Conservation (phyloP, 2,329 filamentous ascomycete genomes). For the Corynespora cassiicola region DNA sequence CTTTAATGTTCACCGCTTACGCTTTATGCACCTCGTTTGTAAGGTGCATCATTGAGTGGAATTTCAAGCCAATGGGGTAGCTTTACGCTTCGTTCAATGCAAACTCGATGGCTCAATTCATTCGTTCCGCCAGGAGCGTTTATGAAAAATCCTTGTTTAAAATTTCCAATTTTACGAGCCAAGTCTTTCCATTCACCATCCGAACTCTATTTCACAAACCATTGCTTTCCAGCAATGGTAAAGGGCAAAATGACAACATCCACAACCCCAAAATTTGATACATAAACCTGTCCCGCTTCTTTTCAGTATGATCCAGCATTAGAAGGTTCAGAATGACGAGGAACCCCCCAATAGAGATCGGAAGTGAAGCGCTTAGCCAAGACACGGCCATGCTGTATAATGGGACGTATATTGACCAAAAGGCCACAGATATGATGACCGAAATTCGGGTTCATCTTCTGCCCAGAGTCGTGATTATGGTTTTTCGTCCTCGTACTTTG, state of each 20-base stretch:
- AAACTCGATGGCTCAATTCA: too few relatives aligned
- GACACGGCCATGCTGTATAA: conserved; percentile 9
- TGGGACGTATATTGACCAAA: conserved; percentile 18
- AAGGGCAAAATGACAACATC: conserved; percentile 20
- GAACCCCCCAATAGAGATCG: conserved; percentile 8
- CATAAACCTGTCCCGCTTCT: conserved; percentile 14
- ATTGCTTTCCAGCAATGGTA: conserved; percentile 15
- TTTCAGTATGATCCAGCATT: conserved; percentile 2
- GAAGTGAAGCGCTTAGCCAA: conserved; percentile 10
- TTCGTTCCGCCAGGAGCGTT: too few relatives aligned
- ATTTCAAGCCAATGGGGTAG: too few relatives aligned
- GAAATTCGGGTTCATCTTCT: conserved; percentile 13
- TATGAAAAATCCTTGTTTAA: too few relatives aligned
- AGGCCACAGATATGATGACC: conserved; percentile 12
- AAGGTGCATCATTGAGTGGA: too few relatives aligned
- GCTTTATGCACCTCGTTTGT: too few relatives aligned
- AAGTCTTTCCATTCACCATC: too few relatives aligned
- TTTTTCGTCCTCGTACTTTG: conserved; percentile 77
- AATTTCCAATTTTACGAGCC: too few relatives aligned
- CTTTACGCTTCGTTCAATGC: too few relatives aligned
- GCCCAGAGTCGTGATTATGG: conserved; percentile 82
- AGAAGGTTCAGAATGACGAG: conserved; percentile 6
- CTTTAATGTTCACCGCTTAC: too few relatives aligned
- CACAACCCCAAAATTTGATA: conserved; percentile 23
- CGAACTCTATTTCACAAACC: too few relatives aligned